A percentile compares a stretch with the other conserved stretches of the same genome.
phyloP scores from a whole-genome alignment of 1,284 basidiomycete species.

The Mycena sp. region DNA sequence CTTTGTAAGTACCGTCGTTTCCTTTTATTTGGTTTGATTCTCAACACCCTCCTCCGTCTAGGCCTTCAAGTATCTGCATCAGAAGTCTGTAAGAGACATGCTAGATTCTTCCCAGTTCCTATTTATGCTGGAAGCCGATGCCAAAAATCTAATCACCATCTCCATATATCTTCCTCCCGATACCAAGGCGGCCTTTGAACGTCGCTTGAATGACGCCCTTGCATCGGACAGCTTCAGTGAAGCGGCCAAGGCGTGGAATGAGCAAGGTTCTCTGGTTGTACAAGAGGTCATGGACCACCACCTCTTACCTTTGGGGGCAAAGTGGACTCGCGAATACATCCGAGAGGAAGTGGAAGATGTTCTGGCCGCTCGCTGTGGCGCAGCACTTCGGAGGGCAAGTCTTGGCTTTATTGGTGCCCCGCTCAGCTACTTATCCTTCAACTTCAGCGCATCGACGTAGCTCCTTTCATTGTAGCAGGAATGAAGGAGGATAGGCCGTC shows the following conservation, averaged over 20 bases:
- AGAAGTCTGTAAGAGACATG: constrained; percentile 85
- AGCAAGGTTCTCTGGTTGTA: constrained; percentile 82
- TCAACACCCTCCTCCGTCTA: constrained; percentile 42
- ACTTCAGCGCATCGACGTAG: constrained; percentile 73
- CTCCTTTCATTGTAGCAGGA: constrained; percentile 68
- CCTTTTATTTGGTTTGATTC: background rate
- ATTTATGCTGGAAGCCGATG: constrained; percentile 92
- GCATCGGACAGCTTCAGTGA: constrained; percentile 89
- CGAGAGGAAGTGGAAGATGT: constrained; percentile 92
- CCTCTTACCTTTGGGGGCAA: constrained; percentile 83
- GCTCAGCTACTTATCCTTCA: constrained; percentile 35
- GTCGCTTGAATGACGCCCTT: constrained; percentile 84
- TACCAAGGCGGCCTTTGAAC: constrained; percentile 72
- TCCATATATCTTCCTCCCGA: constrained; percentile 76
- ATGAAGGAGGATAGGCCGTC: constrained; percentile 56
- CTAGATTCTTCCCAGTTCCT: constrained; percentile 84
- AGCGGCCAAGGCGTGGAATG: constrained; percentile 93
- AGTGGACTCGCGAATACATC: constrained; percentile 92
- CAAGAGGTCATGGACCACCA: constrained; percentile 83
- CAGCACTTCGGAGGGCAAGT: constrained; percentile 77
- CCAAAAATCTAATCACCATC: constrained; percentile 86
- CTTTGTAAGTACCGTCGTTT: constrained; percentile 69
- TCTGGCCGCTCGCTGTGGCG: constrained; percentile 74
- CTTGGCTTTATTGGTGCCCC: constrained; percentile 10
- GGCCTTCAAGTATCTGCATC: constrained; percentile 95